Evolutionary conservation across 1,284 basidiomycete species (phyloP), one percentile per base, ranked within the genome.

Genomic region (Sporisorium graminicola): DNA sequence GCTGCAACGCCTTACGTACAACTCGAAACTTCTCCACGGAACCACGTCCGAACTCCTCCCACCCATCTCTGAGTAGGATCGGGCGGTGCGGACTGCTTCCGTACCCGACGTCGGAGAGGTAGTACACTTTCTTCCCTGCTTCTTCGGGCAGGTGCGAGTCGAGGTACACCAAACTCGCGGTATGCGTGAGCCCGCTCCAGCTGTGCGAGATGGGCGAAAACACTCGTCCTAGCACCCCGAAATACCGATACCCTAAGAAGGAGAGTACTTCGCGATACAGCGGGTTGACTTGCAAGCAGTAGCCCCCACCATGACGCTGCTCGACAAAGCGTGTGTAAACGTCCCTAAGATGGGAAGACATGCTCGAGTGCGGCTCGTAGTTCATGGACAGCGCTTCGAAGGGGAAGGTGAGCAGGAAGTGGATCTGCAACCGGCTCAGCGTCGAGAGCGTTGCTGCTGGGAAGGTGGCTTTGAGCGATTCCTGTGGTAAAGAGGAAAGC

Each of bases 301-400:
- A 78, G 3, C 77, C 77, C 35, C 76, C 75, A 5, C 65, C 66
- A 2, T 14, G 13, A 10, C 63, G 53, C 0, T 31, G 22, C 2
- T 42, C 50, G 46, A 72, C 24, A 14, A 69, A 73, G 5, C 74
- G 72, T 2, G 50, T 6, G 14, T 31, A 73, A 42, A 67, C 51
- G 50, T 73, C 54, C 5, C 57, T 5, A 7, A 72, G 56, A 1
- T 42, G 7, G 0, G 60, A 26, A 0, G 35, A 24, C 60, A 78
- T 72, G 5, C 3, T 0, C 8, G 44, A 63, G 5, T 2, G 2
- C 0, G 69, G 66, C 51, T 78, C 77, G 57, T 78, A 76, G 66
- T 76, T 68, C 14, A 78, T 54, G 7, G 69, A 56, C 2, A 71
- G 67, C 2, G 74, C 55, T 55, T 78, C 77, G 46, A 78, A 78